Base-by-base conservation (phyloP, 345 rosid genomes). In the Gossypium sturtianum region DNA sequence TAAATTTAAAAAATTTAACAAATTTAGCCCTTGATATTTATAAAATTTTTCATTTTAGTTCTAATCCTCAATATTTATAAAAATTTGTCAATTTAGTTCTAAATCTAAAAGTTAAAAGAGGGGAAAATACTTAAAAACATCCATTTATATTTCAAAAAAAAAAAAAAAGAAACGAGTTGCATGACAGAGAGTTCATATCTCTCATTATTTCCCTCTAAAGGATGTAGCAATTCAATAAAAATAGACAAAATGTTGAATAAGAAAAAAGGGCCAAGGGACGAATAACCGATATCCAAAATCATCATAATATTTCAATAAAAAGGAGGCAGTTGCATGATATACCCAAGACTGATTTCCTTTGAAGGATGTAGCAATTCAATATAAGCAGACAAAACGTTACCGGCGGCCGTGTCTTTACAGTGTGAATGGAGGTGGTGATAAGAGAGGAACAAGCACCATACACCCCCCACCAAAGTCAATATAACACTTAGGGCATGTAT, bases 391-490 rank as follows among this genome's bases (percentile, higher is more conserved):
- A 23, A 22, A 1, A 76, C 2, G 15, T 52, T 80, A 88, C 88
- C 92, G 84, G 92, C 53, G 88, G 84, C 48, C 90, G 83, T 15
- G 90, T 88, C 86, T 85, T 88, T 22, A 88, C 75, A 1, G 89
- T 90, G 75, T 88, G 89, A 43, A 90, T 68, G 19, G 92, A 88
- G 71, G 94, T 86, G 23, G 89, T 84, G 72, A 90, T 83, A 73
- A 86, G 73, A 1, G 89, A 84, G 13, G 88, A 87, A 75, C 87
- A 86, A 59, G 89, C 91, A 63, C 93, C 91, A 60, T 87, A 90
- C 38, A 83, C 56, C 79, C 81, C 64, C 73, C 93, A 12, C 7
- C 38, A 69, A 52, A 53, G 25, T 23, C 19, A 3, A 60, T 17
- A 10, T 12, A 64, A 34, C 9, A 2, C 7, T 34, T 29, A 29